phyloP scores from a whole-genome alignment of 306 rosid genomes.

The Cucurbita argyrosperma region DNA sequence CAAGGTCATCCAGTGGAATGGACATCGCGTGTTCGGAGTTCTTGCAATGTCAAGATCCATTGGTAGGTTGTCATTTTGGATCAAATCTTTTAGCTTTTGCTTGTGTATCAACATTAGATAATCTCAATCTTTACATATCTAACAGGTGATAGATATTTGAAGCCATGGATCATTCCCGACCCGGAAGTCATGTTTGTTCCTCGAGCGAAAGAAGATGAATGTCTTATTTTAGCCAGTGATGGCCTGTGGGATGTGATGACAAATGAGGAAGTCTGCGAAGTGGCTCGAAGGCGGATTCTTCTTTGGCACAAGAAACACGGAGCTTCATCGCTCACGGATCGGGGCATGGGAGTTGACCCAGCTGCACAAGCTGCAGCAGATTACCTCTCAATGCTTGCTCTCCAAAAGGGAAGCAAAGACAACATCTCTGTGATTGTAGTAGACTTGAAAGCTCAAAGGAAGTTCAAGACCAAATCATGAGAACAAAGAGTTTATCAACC shows the following conservation, averaged over 20 bases:
- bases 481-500: background rate
- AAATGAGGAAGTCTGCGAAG: conserved; percentile 39
- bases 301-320: conserved; percentile 48
- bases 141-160: conserved; percentile 43
- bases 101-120: background rate
- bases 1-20: conserved; percentile 43
- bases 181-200: conserved; percentile 38
- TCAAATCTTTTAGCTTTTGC: background rate
- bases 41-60: conserved; percentile 58
- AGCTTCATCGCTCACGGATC: conserved; percentile 8
- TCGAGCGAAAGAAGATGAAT: conserved; percentile 40
- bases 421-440: conserved; percentile 24
- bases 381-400: conserved; percentile 34
- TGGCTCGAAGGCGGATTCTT: conserved; percentile 33
- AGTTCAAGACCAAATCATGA: conserved; percentile 16
- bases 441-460: conserved; percentile 20
- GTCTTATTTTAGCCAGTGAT: conserved; percentile 45
- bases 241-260: conserved; percentile 54
- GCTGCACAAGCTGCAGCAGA: conserved; percentile 51
- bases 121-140: background rate
- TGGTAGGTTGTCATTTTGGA: conserved; percentile 17
- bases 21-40: conserved; percentile 46
- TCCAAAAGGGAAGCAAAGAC: conserved; percentile 35
- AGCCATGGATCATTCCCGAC: conserved; percentile 50
- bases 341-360: conserved; percentile 31